Percentiles rank a stretch among this genome's conserved stretches.
Conservation (phyloP, 2,329 filamentous ascomycete species). For the Ascomycota sp. region DNA sequence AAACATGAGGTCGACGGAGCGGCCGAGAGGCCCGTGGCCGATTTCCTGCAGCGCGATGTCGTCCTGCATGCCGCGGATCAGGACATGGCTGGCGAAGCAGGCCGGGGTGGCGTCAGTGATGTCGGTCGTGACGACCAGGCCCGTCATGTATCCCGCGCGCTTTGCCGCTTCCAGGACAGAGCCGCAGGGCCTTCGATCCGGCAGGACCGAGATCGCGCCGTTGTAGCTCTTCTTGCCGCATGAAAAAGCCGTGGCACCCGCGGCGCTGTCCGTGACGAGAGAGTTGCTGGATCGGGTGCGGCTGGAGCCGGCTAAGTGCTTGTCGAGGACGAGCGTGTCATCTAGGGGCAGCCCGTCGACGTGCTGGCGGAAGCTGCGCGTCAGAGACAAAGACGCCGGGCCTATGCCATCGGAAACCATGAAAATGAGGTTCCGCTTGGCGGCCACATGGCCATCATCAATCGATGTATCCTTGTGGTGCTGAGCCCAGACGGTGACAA, state of each 20-base stretch:
- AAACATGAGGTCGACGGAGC: conserved; percentile 78
- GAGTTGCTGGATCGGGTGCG: conserved; percentile 69
- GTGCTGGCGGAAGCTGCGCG: conserved; percentile 68
- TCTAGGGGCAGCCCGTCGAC: conserved; percentile 50
- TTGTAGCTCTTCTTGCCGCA: conserved; percentile 93
- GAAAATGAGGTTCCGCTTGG: conserved; percentile 88
- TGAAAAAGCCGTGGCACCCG: conserved; percentile 91
- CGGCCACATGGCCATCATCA: conserved; percentile 18
- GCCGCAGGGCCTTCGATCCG: conserved; percentile 70
- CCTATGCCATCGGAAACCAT: conserved; percentile 99
- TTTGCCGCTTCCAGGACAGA: conserved; percentile 89
- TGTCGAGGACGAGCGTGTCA: conserved; percentile 62
- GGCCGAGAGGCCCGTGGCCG: conserved; percentile 68
- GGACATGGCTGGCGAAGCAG: conserved; percentile 80
- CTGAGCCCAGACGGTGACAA: conserved; percentile 59
- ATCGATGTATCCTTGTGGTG: conserved; percentile 37
- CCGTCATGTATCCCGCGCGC: conserved; percentile 75
- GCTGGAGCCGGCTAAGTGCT: conserved; percentile 77
- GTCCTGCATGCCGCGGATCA: conserved; percentile 63
- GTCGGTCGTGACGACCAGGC: conserved; percentile 83
- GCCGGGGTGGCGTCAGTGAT: conserved; percentile 93
- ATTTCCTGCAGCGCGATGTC: conserved; percentile 84
- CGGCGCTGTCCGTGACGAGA: conserved; percentile 84
- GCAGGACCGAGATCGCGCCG: conserved; percentile 77
- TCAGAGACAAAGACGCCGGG: conserved; percentile 71